Conservation (phyloP, 179 eudicot genomes). For the Beta macrorhiza region DNA sequence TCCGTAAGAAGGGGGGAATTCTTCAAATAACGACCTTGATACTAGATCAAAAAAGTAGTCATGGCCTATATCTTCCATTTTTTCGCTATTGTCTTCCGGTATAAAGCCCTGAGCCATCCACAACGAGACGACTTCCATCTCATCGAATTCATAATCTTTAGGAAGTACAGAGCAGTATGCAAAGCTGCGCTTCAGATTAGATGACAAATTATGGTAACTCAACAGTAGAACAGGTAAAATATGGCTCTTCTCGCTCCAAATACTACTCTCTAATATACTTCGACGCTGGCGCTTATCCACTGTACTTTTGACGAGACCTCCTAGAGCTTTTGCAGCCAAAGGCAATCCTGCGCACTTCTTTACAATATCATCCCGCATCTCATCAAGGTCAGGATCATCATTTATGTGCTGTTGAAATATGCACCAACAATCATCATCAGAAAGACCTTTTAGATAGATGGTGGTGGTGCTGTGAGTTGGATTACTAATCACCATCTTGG, state of each 20-base stretch:
- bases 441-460: neutral
- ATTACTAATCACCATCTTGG: neutral
- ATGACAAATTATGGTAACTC: constrained; percentile 32
- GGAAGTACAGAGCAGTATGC: constrained; percentile 32
- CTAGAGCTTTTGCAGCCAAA: too few relatives aligned
- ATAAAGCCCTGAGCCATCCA: constrained; percentile 21
- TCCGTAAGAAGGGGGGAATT: too few relatives aligned
- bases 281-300: too few relatives aligned
- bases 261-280: too few relatives aligned
- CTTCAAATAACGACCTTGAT: constrained; percentile 26
- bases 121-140: constrained; percentile 13
- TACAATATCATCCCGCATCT: too few relatives aligned
- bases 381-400: too few relatives aligned
- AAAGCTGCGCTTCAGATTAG: constrained; percentile 33
- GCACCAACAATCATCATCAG: constrained; percentile 4
- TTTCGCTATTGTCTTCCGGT: neutral
- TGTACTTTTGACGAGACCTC: too few relatives aligned
- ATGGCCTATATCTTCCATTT: constrained; percentile 13
- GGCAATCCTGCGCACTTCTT: too few relatives aligned
- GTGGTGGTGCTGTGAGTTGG: neutral
- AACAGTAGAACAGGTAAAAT: constrained; percentile 23
- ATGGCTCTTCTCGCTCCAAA: too few relatives aligned
- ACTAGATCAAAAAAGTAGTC: constrained; percentile 21
- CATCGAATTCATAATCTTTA: constrained; percentile 14
- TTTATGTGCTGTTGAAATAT: neutral